Base-by-base conservation (phyloP, 768 basidiomycete species). In the Rhizopogon roseolus region DNA sequence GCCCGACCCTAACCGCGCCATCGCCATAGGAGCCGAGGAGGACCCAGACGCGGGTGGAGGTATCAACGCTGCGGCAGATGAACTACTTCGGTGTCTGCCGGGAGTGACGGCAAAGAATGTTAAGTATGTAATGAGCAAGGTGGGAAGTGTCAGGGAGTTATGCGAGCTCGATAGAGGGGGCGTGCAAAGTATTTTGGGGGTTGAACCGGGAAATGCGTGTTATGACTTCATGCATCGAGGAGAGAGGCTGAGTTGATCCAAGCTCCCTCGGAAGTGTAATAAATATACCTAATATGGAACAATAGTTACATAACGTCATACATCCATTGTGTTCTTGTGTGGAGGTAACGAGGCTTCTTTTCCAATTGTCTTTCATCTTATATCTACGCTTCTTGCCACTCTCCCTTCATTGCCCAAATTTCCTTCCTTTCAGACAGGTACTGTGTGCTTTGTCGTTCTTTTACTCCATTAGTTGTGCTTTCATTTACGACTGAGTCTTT, bases 21-120 rank as follows among this genome's bases (percentile, higher is more conserved):
- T 93, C 39, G 71, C 84, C 2, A 76, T 93, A 19, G 97, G 96
- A 7, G 85, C 88, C 0, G 91, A 90, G 43, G 88, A 86, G 41
- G 88, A 86, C 50, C 76, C 81, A 0, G 80, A 85, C 3, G 77
- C 71, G 0, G 88, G 85, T 0, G 81, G 79, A 3, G 88, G 85
- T 0, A 75, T 90, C 45, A 90, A 92, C 63, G 73, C 75, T 49
- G 81, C 84, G 0, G 87, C 88, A 10, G 93, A 90, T 63, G 96
- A 98, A 60, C 76, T 98, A 42, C 62, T 98, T 41, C 76, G 90
- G 9, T 78, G 80, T 39, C 71, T 98, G 37, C 96, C 96, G 0
- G 94, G 96, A 0, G 81, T 98, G 34, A 87, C 81, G 6, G 81
- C 80, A 36, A 91, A 93, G 73, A 95, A 93, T 65, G 80, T 86